phyloP scores from a whole-genome alignment of 1,284 basidiomycete species.

The Irpex lacteus region DNA sequence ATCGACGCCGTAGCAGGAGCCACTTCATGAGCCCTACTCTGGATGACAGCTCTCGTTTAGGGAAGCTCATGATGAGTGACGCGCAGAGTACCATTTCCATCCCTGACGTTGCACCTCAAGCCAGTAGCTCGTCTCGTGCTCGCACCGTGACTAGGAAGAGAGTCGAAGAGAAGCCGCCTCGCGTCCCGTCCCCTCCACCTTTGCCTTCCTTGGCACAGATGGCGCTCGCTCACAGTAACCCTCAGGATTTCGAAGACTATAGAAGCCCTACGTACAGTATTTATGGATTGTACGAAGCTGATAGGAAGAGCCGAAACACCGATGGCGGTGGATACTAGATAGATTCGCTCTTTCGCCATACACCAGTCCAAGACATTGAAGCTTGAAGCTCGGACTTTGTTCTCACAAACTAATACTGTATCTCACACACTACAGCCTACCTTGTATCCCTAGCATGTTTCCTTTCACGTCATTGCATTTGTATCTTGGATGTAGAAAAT shows the following conservation, averaged over 20 bases:
- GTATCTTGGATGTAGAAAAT: not conserved
- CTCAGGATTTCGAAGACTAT: slow-evolving; percentile 61
- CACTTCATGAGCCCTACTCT: slow-evolving; percentile 28
- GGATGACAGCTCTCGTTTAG: slow-evolving; percentile 47
- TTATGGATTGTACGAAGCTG: slow-evolving; percentile 67
- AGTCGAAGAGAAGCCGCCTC: slow-evolving; percentile 62
- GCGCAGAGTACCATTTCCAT: slow-evolving; percentile 37
- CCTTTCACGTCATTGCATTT: not conserved
- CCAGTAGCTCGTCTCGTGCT: slow-evolving; percentile 12
- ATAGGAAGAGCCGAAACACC: slow-evolving; percentile 50
- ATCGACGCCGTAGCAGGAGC: slow-evolving; percentile 25
- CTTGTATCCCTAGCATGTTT: slow-evolving; percentile 7
- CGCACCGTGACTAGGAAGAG: slow-evolving; percentile 25
- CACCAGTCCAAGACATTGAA: not conserved
- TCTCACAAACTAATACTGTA: not conserved
- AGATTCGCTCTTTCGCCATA: not conserved
- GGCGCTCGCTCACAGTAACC: slow-evolving; percentile 62
- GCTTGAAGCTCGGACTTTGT: not conserved
- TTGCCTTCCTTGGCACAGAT: slow-evolving; percentile 74
- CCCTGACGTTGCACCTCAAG: slow-evolving; percentile 22
- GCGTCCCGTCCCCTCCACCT: slow-evolving; percentile 73
- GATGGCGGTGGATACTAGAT: slow-evolving; percentile 24
- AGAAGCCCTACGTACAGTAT: slow-evolving; percentile 80
- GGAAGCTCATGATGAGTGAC: slow-evolving; percentile 59
- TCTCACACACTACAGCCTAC: not conserved